Conservation (phyloP, 2,329 filamentous ascomycete species). For the Leptographium radiaticola region DNA sequence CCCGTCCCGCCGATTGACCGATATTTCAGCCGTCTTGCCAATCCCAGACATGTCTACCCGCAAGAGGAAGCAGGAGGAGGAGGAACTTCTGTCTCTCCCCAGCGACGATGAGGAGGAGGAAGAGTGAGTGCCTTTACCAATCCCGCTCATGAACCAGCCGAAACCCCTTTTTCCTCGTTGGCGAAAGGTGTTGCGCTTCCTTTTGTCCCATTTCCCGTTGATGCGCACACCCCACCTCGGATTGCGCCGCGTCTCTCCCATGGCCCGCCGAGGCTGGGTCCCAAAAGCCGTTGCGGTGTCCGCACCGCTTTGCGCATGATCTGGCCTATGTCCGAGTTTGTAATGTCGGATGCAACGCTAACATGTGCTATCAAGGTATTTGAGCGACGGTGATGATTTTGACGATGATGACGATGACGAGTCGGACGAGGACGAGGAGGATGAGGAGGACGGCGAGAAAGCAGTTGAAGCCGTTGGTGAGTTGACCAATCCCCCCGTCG, state of each 20-base stretch:
- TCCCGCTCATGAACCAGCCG: conserved; percentile 6
- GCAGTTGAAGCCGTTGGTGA: conserved; percentile 13
- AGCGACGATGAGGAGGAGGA: conserved; percentile 35
- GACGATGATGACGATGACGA: conserved; percentile 17
- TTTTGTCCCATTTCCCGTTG: background rate
- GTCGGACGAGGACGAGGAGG: conserved; percentile 24
- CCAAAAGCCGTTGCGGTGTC: background rate
- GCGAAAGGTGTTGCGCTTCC: background rate
- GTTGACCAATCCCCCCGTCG: background rate
- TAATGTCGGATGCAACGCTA: background rate
- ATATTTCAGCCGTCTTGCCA: background rate
- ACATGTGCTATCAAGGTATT: conserved; percentile 11
- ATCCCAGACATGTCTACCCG: conserved; percentile 30
- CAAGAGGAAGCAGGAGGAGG: conserved; percentile 41
- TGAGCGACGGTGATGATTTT: conserved; percentile 14
- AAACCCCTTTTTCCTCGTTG: background rate
- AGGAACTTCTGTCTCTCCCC: conserved; percentile 41
- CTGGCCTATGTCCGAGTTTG: background rate
- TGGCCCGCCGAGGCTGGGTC: background rate
- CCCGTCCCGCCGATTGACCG: background rate
- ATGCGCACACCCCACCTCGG: background rate
- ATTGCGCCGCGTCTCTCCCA: too few species aligned
- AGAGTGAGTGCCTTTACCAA: conserved; percentile 30
- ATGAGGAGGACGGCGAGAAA: conserved; percentile 25
- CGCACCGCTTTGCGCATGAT: background rate